Evolutionary conservation across 1,284 basidiomycete genomes (phyloP).

Genomic region (Ceratobasidium sp.): DNA sequence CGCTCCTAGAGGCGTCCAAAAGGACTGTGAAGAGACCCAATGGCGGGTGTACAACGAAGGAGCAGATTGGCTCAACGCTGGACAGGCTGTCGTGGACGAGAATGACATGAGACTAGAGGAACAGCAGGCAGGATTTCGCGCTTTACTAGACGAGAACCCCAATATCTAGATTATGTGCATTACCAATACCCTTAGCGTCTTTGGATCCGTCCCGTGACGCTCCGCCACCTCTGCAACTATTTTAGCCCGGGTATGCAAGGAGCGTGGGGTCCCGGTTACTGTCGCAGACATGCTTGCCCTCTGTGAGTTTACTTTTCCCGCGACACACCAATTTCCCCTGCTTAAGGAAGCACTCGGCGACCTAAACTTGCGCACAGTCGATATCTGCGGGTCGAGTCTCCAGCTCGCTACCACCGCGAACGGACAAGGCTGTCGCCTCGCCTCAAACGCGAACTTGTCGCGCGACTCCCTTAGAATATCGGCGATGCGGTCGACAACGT

Average conservation of each 20-base stretch:
- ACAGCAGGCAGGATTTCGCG: conserved; percentile 51
- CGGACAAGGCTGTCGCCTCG: conserved; percentile 89
- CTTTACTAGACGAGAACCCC: conserved; percentile 49
- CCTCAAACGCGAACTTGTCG: conserved; percentile 85
- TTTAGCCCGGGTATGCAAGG: conserved; percentile 65
- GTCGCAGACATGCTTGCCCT: conserved; percentile 86
- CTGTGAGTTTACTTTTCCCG: conserved; percentile 91
- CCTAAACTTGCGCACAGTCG: conserved; percentile 38
- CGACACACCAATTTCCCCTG: conserved; percentile 81
- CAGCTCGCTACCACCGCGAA: conserved; percentile 94
- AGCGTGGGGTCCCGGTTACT: conserved; percentile 80
- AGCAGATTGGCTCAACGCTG: conserved; percentile 52
- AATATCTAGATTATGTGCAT: conserved; percentile 72
- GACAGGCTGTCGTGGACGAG: conserved; percentile 56
- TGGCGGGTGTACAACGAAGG: conserved; percentile 67
- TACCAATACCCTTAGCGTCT: conserved; percentile 71
- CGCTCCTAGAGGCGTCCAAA: conserved; percentile 58
- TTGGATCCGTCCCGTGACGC: conserved; percentile 55
- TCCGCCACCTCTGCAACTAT: conserved; percentile 63
- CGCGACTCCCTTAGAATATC: conserved; percentile 75
- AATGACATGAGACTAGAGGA: conserved; percentile 52
- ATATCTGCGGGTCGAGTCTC: conserved; percentile 61
- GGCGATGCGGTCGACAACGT: conserved; percentile 84
- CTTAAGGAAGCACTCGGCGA: conserved; percentile 41
- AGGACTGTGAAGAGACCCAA: conserved; percentile 75